A percentile compares a stretch with the other conserved stretches of the same genome.
Conservation (phyloP, 306 rosid species). For the Prunus salicina region DNA sequence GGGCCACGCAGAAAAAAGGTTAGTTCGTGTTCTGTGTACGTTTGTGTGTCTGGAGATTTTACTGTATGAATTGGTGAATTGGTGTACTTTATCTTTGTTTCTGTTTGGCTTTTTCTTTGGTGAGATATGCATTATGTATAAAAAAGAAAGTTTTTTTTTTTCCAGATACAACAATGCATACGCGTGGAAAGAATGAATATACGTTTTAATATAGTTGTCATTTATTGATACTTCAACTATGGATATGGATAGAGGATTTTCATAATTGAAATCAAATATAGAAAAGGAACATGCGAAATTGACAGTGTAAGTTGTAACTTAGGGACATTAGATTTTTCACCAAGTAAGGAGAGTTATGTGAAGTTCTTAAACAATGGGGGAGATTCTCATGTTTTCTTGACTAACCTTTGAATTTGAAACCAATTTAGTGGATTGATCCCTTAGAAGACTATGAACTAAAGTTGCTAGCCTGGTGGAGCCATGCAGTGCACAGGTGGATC, state of each 20-base stretch:
- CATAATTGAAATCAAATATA: neutral
- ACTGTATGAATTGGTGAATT: neutral
- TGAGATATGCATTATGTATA: no score
- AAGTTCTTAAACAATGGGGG: neutral
- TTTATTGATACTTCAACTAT: no score
- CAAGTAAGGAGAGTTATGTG: neutral
- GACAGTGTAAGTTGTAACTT: neutral
- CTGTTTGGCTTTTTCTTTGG: neutral
- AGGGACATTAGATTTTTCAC: neutral
- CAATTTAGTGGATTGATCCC: neutral
- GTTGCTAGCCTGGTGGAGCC: neutral
- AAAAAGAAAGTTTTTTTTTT: neutral
- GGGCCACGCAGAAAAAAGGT: conserved; percentile 54
- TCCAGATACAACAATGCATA: neutral
- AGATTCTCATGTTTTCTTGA: neutral
- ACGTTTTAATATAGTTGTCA: neutral
- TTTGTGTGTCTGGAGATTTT: neutral
- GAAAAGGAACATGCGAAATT: neutral
- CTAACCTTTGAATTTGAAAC: neutral
- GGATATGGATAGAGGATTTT: neutral
- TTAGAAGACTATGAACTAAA: neutral
- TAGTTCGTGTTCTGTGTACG: neutral
- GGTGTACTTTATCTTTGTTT: neutral
- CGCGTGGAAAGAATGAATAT: no score
- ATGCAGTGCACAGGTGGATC: neutral